Base-by-base conservation (phyloP, 768 basidiomycete species). In the Boletus eberwhitei region DNA sequence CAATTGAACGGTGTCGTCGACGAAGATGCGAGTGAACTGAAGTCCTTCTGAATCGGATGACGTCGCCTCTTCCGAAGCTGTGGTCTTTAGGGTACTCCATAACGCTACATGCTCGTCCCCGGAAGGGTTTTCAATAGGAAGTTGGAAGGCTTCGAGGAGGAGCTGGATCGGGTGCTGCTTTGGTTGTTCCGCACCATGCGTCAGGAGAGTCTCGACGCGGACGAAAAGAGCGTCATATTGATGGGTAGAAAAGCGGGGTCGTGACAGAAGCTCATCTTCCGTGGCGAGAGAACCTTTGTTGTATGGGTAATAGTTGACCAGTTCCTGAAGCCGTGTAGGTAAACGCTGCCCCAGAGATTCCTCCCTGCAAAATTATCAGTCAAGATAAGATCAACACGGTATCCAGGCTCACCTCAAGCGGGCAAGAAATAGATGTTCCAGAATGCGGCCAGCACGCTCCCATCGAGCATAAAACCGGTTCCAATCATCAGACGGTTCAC, bases 361-460 rank as follows among this genome's bases (percentile, higher is more conserved):
- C 54, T 88, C 82, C 57, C 87, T 89, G 57, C 2, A 1, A 55
- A 1, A 19, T 17, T 3, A 29, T 69, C 21, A 65, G 51, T 56
- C 29, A 19, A 32, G 3, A 16, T 1, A 17, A 36, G 37, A 54
- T 17, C 7, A 9, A 46, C 3, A 4, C 11, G 5, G 12, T 16
- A 14, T 16, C 8, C 46, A 17, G 59, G 76, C 51, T 52, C 52
- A 88, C 90, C 90, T 80, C 52, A 91, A 82, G 52, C 80, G 77
- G 17, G 85, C 78, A 52, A 92, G 74, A 71, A 91, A 89, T 8
- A 92, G 54, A 71, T 92, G 90, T 60, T 91, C 90, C 47, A 91
- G 64, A 39, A 87, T 79, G 21, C 88, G 75, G 31, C 87, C 90
- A 9, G 82, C 79, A 29, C 77, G 75, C 60, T 92, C 87, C 90